A percentile compares a stretch with the other conserved stretches of the same genome.
Conservation (phyloP, 441 rosid species). For the Kokia cookei region DNA sequence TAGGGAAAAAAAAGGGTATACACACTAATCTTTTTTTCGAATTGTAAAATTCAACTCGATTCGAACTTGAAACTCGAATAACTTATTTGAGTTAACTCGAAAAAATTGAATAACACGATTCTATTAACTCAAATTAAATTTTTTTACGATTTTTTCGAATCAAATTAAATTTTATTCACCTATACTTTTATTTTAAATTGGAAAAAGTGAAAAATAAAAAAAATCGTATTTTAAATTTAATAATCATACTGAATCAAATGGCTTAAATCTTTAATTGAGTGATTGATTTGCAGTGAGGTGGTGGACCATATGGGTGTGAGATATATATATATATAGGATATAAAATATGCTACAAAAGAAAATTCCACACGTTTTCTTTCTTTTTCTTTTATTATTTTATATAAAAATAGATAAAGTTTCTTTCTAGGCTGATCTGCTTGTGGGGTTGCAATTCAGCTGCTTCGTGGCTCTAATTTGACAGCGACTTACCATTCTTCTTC, state of each 20-base stretch:
- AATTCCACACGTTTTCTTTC: constrained; percentile 2
- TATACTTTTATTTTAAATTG: no score
- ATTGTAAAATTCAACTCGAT: no score
- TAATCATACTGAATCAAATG: not conserved
- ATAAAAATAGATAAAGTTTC: not conserved
- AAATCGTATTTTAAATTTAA: not conserved
- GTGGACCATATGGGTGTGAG: not conserved
- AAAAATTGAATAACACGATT: no score
- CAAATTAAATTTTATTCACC: no score
- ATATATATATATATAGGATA: not conserved
- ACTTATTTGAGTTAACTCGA: no score
- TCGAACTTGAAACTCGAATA: no score
- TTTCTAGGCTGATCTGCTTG: not conserved
- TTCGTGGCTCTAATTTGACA: no score
- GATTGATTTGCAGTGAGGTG: not conserved
- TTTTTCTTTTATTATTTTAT: not conserved
- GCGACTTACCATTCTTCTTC: no score
- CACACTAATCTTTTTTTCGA: no score
- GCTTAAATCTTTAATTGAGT: not conserved
- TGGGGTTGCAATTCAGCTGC: not conserved
- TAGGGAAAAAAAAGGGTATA: no score
- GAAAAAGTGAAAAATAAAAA: not conserved
- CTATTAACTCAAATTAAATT: no score
- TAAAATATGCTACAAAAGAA: not conserved
- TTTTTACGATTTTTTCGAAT: no score